phyloP scores from a whole-genome alignment of 352 stramenopile species.

The Globisporangium canariense region DNA sequence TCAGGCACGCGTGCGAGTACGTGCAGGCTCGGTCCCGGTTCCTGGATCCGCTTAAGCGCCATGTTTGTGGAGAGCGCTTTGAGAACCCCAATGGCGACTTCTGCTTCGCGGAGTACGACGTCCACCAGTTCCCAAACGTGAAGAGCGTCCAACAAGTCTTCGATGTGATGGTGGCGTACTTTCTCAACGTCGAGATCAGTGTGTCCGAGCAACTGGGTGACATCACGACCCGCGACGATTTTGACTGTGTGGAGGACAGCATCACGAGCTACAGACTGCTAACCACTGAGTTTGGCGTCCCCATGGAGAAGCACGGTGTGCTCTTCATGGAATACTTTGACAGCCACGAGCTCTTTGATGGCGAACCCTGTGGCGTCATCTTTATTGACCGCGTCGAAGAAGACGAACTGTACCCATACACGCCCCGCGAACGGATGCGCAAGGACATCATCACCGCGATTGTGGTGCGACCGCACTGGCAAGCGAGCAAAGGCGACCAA shows the following conservation, averaged over 20 bases:
- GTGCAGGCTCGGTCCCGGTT: constrained; percentile 43
- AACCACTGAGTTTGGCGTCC: constrained; percentile 28
- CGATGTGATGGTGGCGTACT: background rate
- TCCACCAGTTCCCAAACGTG: constrained; percentile 19
- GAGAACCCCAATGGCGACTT: constrained; percentile 38
- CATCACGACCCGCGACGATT: constrained; percentile 18
- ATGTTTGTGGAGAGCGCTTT: constrained; percentile 40
- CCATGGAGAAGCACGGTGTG: background rate
- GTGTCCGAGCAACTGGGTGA: constrained; percentile 10
- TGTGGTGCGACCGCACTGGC: constrained; percentile 27
- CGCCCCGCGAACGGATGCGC: background rate
- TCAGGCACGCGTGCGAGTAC: constrained; percentile 31
- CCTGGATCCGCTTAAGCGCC: constrained; percentile 30
- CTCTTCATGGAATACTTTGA: constrained; percentile 1
- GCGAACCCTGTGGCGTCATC: background rate
- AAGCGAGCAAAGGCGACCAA: constrained; percentile 2
- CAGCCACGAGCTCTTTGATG: background rate
- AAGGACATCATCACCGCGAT: background rate
- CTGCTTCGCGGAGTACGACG: constrained; percentile 41
- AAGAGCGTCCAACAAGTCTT: background rate
- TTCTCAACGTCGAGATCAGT: background rate
- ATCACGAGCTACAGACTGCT: constrained; percentile 35
- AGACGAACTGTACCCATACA: constrained; percentile 1
- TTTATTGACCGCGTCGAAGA: background rate
- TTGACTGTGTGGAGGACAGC: constrained; percentile 15